These are phyloP conservation scores for Podila epigama DNA, from an alignment of 192 early-diverging fungal genomes.

Conservation along the genomic window DNA sequence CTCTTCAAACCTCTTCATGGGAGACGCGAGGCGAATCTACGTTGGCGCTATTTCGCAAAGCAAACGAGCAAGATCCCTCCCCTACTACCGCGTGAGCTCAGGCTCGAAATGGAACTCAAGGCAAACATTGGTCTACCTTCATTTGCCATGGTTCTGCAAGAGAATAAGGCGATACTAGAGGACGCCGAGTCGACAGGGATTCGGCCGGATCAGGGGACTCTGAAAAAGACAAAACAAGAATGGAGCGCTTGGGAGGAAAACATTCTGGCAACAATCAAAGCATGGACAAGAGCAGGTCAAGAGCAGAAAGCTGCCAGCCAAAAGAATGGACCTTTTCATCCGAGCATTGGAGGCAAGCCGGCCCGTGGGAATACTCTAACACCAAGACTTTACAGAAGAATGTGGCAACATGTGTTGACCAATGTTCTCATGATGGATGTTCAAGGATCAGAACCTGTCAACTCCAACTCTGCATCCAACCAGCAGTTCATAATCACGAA, in stretches of 20 bases:
- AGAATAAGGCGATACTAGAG: neutral
- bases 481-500: constrained; percentile 10
- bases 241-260: constrained; percentile 12
- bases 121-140: constrained; percentile 13
- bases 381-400: constrained; percentile 24
- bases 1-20: constrained; percentile 40
- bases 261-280: constrained; percentile 13
- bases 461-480: neutral
- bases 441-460: neutral
- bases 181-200: neutral
- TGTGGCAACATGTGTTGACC: constrained; percentile 37
- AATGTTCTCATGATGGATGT: constrained; percentile 23
- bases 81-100: constrained; percentile 10
- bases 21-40: constrained; percentile 35
- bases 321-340: constrained; percentile 14
- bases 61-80: constrained; percentile 24
- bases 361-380: constrained; percentile 18
- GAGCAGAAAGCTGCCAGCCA: constrained; percentile 3
- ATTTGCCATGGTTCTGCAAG: neutral
- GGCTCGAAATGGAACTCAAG: constrained; percentile 35
- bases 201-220: neutral
- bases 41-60: constrained; percentile 33
- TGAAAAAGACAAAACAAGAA: neutral
- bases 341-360: constrained; percentile 40
- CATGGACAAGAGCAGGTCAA: constrained; percentile 24